Evolutionary conservation across 768 basidiomycete genomes (phyloP), one percentile per base, ranked within the genome.

Genomic region (Trametes maxima): DNA sequence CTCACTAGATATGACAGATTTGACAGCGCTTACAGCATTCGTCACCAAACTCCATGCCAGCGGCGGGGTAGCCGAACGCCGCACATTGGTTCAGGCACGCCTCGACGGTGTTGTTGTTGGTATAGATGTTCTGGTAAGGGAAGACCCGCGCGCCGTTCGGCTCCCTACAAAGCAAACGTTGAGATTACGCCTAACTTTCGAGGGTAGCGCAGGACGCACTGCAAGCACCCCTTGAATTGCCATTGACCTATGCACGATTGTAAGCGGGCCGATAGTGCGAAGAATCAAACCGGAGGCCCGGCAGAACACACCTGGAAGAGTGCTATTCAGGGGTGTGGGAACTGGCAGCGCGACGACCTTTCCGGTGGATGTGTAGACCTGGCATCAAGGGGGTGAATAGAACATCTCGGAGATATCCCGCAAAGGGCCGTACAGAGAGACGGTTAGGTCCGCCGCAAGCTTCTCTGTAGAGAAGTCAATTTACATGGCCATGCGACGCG

Each of bases 371-470:
- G 82, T 77, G 65, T 92, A 92, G 14, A 90, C 65, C 69, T 70
- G 45, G 25, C 53, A n/a, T 22, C 22, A 35, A 40, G 19, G 40
- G 33, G 16, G n/a, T 46, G 36, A 49, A 54, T 36, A 58, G 25
- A 37, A 12, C 46, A 21, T 56, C 55, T 51, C 53, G 57, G 55
- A 50, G 25, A 56, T 60, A 54, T 46, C 28, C 52, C 42, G 39
- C 35, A 22, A n/a, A 42, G 28, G 10, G 36, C 60, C 69, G 45
- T 48, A 72, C 82, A 1, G 89, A 90, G 25, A 92, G 68, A n/a
- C 84, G 80, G 67, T 86, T 86, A 1, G 85, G 82, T 6, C 85
- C 91, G 69, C 91, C 91, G 63, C 90, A 93, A 43, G 85, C 83
- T 70, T 88, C 79, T 13, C 86, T 87, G 60, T 47, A 59, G 42